phyloP scores from a whole-genome alignment of 192 early-diverging fungal genomes.

The Coemansia furcata region DNA sequence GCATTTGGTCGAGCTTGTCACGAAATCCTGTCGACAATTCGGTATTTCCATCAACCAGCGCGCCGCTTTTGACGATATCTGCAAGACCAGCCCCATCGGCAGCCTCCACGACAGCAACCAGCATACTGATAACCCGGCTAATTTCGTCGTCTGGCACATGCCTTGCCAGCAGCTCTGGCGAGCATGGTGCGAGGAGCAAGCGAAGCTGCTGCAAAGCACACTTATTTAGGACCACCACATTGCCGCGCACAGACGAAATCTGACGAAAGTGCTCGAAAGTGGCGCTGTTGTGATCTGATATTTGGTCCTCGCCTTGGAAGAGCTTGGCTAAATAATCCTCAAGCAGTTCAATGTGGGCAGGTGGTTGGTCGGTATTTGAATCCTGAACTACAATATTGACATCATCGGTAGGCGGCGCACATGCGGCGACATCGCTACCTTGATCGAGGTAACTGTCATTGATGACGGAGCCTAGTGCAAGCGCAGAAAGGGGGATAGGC shows the following conservation, averaged over 20 bases:
- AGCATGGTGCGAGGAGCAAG: slow-evolving; percentile 17
- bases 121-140: slow-evolving; percentile 23
- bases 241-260: slow-evolving; percentile 4
- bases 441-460: neutral
- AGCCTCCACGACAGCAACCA: slow-evolving; percentile 22
- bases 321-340: slow-evolving; percentile 28
- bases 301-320: slow-evolving; percentile 34
- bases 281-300: neutral
- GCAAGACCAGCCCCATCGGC: slow-evolving; percentile 25
- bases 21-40: slow-evolving; percentile 23
- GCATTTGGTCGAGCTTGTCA: slow-evolving; percentile 15
- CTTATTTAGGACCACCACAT: slow-evolving; percentile 14
- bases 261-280: slow-evolving; percentile 6
- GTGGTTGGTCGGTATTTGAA: neutral
- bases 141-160: slow-evolving; percentile 17
- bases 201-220: slow-evolving; percentile 23
- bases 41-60: slow-evolving; percentile 9
- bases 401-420: neutral
- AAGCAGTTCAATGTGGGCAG: slow-evolving; percentile 11
- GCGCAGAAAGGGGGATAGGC: neutral
- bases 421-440: neutral
- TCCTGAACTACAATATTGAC: neutral
- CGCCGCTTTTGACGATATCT: slow-evolving; percentile 32
- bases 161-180: slow-evolving; percentile 11
- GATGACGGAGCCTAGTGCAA: neutral